Evolutionary conservation across 2,329 filamentous ascomycete genomes (phyloP).

Genomic region (Bipolaris sorokiniana): DNA sequence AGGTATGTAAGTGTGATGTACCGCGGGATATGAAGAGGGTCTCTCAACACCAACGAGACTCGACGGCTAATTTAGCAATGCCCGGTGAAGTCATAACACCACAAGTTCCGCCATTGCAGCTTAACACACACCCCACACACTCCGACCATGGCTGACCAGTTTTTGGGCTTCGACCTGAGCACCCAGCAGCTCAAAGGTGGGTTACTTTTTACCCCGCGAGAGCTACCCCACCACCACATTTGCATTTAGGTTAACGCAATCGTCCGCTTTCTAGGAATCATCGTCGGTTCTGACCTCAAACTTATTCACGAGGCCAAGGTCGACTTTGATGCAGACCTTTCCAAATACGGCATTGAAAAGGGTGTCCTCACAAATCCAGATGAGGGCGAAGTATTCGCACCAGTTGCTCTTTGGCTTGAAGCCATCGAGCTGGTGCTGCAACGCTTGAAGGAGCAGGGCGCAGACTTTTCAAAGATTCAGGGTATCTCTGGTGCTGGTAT

Average conservation of each 20-base stretch:
- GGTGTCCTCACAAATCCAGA: constrained; percentile 82
- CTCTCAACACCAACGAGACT: constrained; percentile 27
- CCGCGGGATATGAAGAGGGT: constrained; percentile 18
- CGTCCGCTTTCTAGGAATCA: constrained; percentile 65
- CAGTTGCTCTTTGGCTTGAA: constrained; percentile 93
- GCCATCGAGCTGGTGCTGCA: constrained; percentile 84
- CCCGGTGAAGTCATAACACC: constrained; percentile 6
- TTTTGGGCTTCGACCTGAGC: constrained; percentile 93
- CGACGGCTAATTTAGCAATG: constrained; percentile 21
- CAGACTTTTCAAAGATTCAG: constrained; percentile 75
- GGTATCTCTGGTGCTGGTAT: constrained; percentile 92
- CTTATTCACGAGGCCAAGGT: constrained; percentile 86
- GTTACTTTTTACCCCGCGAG: constrained; percentile 24
- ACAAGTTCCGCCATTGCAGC: neutral
- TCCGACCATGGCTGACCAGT: constrained; percentile 60
- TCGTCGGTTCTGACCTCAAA: constrained; percentile 81
- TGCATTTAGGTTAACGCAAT: constrained; percentile 22
- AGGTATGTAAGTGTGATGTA: constrained; percentile 15
- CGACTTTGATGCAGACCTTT: constrained; percentile 90
- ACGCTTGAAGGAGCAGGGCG: constrained; percentile 70
- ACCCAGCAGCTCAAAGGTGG: constrained; percentile 94
- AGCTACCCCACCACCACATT: constrained; percentile 39
- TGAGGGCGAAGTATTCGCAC: constrained; percentile 89
- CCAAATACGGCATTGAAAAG: constrained; percentile 73
- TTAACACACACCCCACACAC: constrained; percentile 2